Conservation (phyloP, 2,329 filamentous ascomycete species). For the Paecilomyces sp. region DNA sequence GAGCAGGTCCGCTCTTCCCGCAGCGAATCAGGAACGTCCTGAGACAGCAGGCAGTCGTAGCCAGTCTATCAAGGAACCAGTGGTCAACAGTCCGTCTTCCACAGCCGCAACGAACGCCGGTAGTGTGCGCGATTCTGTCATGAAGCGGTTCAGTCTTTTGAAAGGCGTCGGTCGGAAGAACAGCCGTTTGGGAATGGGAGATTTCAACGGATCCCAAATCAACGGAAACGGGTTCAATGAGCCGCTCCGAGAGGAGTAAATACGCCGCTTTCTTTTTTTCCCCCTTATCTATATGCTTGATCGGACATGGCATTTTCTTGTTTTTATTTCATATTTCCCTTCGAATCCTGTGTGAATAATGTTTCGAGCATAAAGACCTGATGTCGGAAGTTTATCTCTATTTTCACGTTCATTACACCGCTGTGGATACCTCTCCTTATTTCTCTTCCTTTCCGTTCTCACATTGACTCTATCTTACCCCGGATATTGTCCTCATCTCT, state of each 20-base stretch:
- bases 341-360: conserved; percentile 15
- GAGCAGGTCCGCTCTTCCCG: conserved; percentile 26
- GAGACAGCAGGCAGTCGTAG: conserved; percentile 21
- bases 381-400: conserved; percentile 5
- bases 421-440: conserved; percentile 6
- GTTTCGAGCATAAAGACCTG: neutral
- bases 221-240: conserved; percentile 14
- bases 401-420: conserved; percentile 7
- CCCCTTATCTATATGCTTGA: neutral
- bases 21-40: conserved; percentile 27
- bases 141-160: conserved; percentile 71
- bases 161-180: conserved; percentile 63
- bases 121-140: conserved; percentile 54
- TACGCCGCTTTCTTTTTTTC: neutral
- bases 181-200: conserved; percentile 46
- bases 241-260: conserved; percentile 30
- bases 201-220: conserved; percentile 9
- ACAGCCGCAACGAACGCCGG: conserved; percentile 15
- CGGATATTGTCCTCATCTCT: conserved; percentile 1
- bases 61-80: conserved; percentile 4
- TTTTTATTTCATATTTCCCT: neutral
- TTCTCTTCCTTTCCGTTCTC: conserved; percentile 7
- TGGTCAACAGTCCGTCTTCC: conserved; percentile 11
- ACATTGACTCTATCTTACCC: conserved; percentile 6
- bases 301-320: neutral